Evolutionary conservation across 225 moss, liverwort and hornwort genomes (phyloP), one percentile per base, ranked within the genome.

Genomic region (Polytrichum formosum): DNA sequence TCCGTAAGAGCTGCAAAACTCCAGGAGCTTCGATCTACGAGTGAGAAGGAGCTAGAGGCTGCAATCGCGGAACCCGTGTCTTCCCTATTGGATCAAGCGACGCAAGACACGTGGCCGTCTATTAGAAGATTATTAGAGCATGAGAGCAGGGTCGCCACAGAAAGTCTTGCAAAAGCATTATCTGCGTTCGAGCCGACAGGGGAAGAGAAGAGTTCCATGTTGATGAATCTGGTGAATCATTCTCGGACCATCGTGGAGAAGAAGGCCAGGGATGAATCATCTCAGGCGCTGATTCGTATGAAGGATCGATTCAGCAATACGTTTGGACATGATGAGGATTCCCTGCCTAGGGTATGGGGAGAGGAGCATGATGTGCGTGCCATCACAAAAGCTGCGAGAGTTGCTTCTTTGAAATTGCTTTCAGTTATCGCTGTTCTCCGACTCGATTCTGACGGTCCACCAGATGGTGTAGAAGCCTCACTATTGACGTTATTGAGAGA

Each of bases 301-400:
- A 98, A 94, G 76, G 94, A 98, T 64, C 92, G 92, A 23, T 98
- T 98, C 77, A 91, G 87, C 71, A 91, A 85, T 58, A 77, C 82
- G 55, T 98, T 98, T 75, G 84, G 88, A 74, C 98, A 94, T 74
- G 98, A 98, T 60, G 81, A 88, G 4, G 94, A 90, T 53, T 82
- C 94, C 4, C 65, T 98, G 7, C 94, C 94, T 27, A 90, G 92
- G 35, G 78, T 91, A 4, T 98, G 98, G 98, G 88, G 92, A 28
- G 92, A 87, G 16, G 87, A 91, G 28, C 92, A 98, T 70, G 81
- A 94, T 74, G 85, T 98, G 20, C 91, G 94, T 5, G 58, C 85
- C 17, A 90, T 98, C 6, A 94, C 98, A 1, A 92, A 77, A 69
- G 67, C 91, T 6, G 98, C 92, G 1, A 88, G 98, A 30, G 26